Evolutionary conservation across 2,329 filamentous ascomycete genomes (phyloP).

Genomic region (Fusarium xyrophilum): DNA sequence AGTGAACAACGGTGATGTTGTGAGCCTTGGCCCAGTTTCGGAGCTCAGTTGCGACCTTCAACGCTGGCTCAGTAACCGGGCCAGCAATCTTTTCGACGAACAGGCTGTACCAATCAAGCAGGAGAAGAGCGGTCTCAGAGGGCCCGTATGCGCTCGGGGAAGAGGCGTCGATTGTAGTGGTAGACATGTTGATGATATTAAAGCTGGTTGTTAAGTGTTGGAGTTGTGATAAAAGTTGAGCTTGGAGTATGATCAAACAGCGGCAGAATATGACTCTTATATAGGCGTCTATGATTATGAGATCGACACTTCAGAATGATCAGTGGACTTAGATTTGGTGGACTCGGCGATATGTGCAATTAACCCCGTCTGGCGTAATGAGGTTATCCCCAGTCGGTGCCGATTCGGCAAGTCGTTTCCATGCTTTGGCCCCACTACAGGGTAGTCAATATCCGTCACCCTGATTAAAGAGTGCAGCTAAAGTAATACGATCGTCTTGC

Average conservation of each 20-base stretch:
- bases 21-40: constrained; percentile 2
- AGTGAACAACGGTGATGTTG: constrained; percentile 1
- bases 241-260: background rate
- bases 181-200: background rate
- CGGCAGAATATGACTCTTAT: background rate
- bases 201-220: background rate
- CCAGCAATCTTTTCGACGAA: background rate
- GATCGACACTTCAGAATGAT: fast-evolving
- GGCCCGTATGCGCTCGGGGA: background rate
- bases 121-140: background rate
- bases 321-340: too few relatives aligned
- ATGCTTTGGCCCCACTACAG: background rate
- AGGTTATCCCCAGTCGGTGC: constrained; percentile 9
- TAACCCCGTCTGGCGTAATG: constrained; percentile 1
- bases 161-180: background rate
- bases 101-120: constrained; percentile 1
- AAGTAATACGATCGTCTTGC: too few relatives aligned
- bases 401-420: background rate
- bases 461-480: too few relatives aligned
- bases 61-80: background rate
- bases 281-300: fast-evolving
- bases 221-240: background rate
- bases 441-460: too few relatives aligned
- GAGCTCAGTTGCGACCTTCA: background rate
- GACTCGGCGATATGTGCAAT: background rate